Base-by-base conservation (phyloP, 2,329 filamentous ascomycete species). In the Stagonosporopsis chrysanthemi region DNA sequence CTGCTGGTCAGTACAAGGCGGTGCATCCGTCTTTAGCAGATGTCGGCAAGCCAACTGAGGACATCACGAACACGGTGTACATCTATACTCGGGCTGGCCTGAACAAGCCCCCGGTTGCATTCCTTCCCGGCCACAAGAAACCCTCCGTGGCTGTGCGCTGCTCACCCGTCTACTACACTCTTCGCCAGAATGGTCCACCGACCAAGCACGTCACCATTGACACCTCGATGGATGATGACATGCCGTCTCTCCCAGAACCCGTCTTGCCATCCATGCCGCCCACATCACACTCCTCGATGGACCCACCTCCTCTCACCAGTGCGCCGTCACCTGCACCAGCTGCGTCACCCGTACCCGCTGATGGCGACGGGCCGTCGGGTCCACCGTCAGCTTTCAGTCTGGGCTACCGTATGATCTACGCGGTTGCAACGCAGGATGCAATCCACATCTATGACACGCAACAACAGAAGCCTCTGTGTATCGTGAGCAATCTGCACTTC, bases 401-500 rank as follows among this genome's bases (percentile, higher is more conserved):
- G 41, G 90, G 92, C 0, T 98, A 99, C 75, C 89, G 95, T 24
- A 92, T 99, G 82, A 85, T 99, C 0, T 99, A 98, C 77, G 95
- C 94, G 3, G 94, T 99, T 35, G 96, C 95, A 7, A 99, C 95
- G 0, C 94, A 98, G 73, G 95, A 99, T 77, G 91, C 95, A 0
- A 91, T 99, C 4, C 82, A 97, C 40, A 84, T 99, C 22, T 99
- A 99, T 72, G 95, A 99, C 77, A 99, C 95, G 0, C 95, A 99
- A 72, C 95, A 99, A 73, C 90, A 93, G 70, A 96, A 92, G 7
- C 95, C 95, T 2, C 82, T 99, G 33, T 97, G 92, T 73, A 85
- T 98, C 36, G 94, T 99, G 45, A 98, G 92, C 84, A 99, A 99
- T 71, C 79, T 99, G 63, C 95, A 99, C 76, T 97, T 94, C 75